These are phyloP conservation scores for Monosporascus sp. DNA, from an alignment of 2,329 filamentous ascomycete species.

Conservation along the genomic window DNA sequence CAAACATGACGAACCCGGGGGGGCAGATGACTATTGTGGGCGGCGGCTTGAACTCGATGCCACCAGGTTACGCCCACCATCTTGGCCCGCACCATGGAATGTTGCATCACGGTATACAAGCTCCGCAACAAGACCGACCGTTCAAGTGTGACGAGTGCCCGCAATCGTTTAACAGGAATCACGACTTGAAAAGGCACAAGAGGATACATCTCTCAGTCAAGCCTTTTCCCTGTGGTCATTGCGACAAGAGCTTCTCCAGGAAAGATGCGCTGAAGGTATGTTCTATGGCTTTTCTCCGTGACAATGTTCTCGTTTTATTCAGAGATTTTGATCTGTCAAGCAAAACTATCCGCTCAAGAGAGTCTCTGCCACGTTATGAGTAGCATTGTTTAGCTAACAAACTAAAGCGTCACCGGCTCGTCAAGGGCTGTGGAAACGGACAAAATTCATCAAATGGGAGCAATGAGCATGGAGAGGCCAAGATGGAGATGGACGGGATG, in stretches of 20 bases:
- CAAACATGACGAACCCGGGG: conserved; percentile 71
- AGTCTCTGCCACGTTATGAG: too few relatives aligned
- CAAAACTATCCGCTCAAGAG: not conserved
- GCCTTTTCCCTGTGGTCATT: conserved; percentile 85
- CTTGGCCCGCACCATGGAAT: conserved; percentile 44
- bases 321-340: conserved; percentile 18
- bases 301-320: not conserved
- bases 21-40: conserved; percentile 68
- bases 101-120: conserved; percentile 50
- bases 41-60: conserved; percentile 44
- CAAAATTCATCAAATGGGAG: conserved; percentile 18
- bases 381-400: conserved; percentile 8
- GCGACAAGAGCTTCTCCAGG: conserved; percentile 93
- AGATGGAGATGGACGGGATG: not conserved
- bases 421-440: conserved; percentile 56
- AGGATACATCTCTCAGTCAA: conserved; percentile 92
- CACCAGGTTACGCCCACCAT: conserved; percentile 50
- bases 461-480: not conserved
- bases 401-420: conserved; percentile 54
- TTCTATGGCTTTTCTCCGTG: not conserved
- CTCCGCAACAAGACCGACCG: conserved; percentile 65
- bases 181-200: conserved; percentile 94
- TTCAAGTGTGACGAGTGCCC: conserved; percentile 93
- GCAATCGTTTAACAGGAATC: conserved; percentile 92
- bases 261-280: conserved; percentile 94